Base-by-base conservation (phyloP, 1,284 basidiomycete genomes). In the Lentinula novae-zelandiae region DNA sequence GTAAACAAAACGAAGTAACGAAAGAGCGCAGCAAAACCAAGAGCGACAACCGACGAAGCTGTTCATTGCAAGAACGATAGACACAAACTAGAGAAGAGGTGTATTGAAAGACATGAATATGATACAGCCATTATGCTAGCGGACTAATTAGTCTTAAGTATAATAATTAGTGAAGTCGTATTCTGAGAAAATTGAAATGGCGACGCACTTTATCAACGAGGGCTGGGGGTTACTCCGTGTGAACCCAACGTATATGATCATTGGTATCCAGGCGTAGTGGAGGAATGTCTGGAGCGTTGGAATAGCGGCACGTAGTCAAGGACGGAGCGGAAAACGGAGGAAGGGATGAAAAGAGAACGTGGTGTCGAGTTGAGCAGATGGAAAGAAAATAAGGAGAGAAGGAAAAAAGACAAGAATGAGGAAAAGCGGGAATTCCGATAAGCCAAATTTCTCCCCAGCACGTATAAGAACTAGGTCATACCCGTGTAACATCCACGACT, bases 201-300 rank as follows among this genome's bases (percentile, higher is more conserved):
- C n/a, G 39, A 34, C 90, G 68, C 64, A 95, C 93, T 95, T 95
- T 77, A 96, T 95, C 68, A 96, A 78, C 49, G 93, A 93, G n/a
- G 93, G 93, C 70, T 94, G 93, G 39, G 93, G 93, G 70, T 89
- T 91, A 71, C 92, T 93, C 69, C 89, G 82, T 60, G 89, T 91
- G 79, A 92, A 96, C 38, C 95, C 95, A 70, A 96, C 82, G 75
- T 93, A 96, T 69, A 97, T 95, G 71, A 97, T 92, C 71, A 95
- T 79, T 42, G 95, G 95, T 70, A 97, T 92, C 93, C 95, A 97
- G 66, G 88, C 89, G 70, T 94, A 94, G 75, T 96, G 93, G 62
- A 96, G 73, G 68, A 93, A 82, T 63, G 90, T 93, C 94, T 96
- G 68, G 22, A 20, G 8, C 6, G 6, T 44, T 8, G 6, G 42